Evolutionary conservation across 2,329 filamentous ascomycete genomes (phyloP).

Genomic region (Monilinia vaccinii-corymbosi): DNA sequence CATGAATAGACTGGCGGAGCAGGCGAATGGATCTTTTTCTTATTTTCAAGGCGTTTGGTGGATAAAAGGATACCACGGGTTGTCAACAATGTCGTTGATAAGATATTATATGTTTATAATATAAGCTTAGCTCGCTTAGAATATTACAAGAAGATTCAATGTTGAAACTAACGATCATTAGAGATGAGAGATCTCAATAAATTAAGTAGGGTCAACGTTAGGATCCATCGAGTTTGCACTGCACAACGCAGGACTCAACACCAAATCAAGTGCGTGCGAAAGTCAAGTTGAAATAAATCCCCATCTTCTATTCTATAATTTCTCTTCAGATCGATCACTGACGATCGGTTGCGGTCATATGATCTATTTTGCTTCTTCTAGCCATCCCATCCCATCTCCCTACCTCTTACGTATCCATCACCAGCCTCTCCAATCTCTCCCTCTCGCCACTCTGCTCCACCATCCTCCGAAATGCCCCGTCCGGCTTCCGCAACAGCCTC

Average conservation of each 20-base stretch:
- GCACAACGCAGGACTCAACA: too few species aligned
- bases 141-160: neutral
- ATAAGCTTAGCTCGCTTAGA: neutral
- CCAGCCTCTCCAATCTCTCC: conserved; percentile 17
- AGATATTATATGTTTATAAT: neutral
- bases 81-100: neutral
- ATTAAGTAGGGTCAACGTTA: too few species aligned
- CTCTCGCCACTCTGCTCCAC: conserved; percentile 52
- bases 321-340: too few species aligned
- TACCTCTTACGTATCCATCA: neutral
- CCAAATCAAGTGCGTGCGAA: too few species aligned
- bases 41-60: neutral
- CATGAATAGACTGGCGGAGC: too few species aligned
- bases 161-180: neutral
- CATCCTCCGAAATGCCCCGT: conserved; percentile 47
- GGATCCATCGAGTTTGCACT: too few species aligned
- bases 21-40: neutral
- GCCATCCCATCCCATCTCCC: too few species aligned
- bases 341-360: neutral
- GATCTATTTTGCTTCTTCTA: neutral
- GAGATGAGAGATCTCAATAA: too few species aligned
- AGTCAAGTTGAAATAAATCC: too few species aligned
- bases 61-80: conserved; percentile 5
- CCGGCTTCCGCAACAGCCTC: conserved; percentile 44
- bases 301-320: too few species aligned